These are phyloP conservation scores for Floccularia luteovirens DNA, from an alignment of 768 basidiomycete species.

Conservation along the genomic window DNA sequence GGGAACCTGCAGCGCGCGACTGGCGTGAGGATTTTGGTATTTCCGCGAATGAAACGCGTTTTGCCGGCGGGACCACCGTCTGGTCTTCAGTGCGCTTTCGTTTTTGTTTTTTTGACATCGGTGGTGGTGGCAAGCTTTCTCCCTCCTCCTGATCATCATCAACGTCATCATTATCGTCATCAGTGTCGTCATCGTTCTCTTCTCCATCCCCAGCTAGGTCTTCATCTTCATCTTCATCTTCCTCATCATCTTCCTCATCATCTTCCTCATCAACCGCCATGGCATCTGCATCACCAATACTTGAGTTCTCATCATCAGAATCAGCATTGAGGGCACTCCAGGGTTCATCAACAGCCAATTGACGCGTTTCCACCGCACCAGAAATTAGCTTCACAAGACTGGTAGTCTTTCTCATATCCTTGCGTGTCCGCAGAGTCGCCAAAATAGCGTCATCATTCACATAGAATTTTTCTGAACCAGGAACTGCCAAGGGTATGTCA, in stretches of 20 bases:
- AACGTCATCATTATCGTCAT: slow-evolving; percentile 20
- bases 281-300: slow-evolving; percentile 22
- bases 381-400: slow-evolving; percentile 50
- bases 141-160: slow-evolving; percentile 34
- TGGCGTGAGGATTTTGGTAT: slow-evolving; percentile 15
- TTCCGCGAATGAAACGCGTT: slow-evolving; percentile 47
- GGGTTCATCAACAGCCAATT: slow-evolving; percentile 27
- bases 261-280: slow-evolving; percentile 27
- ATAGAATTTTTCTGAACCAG: slow-evolving; percentile 18
- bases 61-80: slow-evolving; percentile 27
- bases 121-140: slow-evolving; percentile 19
- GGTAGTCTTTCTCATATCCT: slow-evolving; percentile 56
- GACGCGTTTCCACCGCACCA: slow-evolving; percentile 28
- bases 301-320: slow-evolving; percentile 26
- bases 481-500: slow-evolving; percentile 6
- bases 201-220: slow-evolving; percentile 30
- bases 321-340: slow-evolving; percentile 23
- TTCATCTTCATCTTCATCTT: slow-evolving; percentile 29
- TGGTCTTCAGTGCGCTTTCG: slow-evolving; percentile 30
- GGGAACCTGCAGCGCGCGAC: slow-evolving; percentile 9
- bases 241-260: slow-evolving; percentile 25
- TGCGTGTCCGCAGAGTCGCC: slow-evolving; percentile 39
- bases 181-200: slow-evolving; percentile 27
- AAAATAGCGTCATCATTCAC: slow-evolving; percentile 45
- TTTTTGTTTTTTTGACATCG: slow-evolving; percentile 33